Base-by-base conservation (phyloP, 2,329 filamentous ascomycete species). In the Colletotrichum orbiculare region DNA sequence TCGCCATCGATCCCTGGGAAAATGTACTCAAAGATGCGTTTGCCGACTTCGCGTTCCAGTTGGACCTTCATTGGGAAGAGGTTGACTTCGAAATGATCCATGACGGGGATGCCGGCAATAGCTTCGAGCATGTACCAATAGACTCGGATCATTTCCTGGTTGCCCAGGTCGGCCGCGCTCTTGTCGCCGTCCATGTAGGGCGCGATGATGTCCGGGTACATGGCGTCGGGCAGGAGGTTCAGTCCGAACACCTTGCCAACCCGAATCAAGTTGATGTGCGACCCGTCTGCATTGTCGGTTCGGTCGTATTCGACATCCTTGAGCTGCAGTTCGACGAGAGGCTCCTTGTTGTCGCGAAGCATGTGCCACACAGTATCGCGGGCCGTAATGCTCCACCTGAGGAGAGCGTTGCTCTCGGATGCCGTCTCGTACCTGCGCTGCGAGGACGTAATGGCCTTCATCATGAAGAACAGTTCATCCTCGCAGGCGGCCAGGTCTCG, bases 51-150 rank as follows among this genome's bases (percentile, higher is more conserved):
- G 41, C 90, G 91, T 77, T 99, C 96, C 41, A 99, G 83, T 75
- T 99, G 96, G 25, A 99, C 89, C 77, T 94, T 96, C 75, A 99
- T 87, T 0, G 96, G 96, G 76, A 96, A 94, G 17, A 99, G 81
- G 60, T 94, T 93, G 60, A 99, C 92, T 76, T 98, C 94, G 73
- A 99, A 99, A 72, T 96, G 92, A 71, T 98, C 95, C 83, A 99
- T 93, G 38, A 99, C 94, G 0, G 95, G 93, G 67, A 99, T 99
- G 53, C 96, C 96, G 42, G 95, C 96, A 76, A 99, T 97, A 8
- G 96, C 94, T 79, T 99, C 96, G 5, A 99, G 85, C 93, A 97
- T 97, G 75, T 97, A 90, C 93, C 96, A 99, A 75, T 97, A 96
- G 11, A 99, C 92, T 39, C 91, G 89, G 55, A 99, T 86, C 91